A percentile compares a stretch with the other conserved stretches of the same genome.
phyloP scores from a whole-genome alignment of 352 stramenopile species.

The Phytophthora ramorum region DNA sequence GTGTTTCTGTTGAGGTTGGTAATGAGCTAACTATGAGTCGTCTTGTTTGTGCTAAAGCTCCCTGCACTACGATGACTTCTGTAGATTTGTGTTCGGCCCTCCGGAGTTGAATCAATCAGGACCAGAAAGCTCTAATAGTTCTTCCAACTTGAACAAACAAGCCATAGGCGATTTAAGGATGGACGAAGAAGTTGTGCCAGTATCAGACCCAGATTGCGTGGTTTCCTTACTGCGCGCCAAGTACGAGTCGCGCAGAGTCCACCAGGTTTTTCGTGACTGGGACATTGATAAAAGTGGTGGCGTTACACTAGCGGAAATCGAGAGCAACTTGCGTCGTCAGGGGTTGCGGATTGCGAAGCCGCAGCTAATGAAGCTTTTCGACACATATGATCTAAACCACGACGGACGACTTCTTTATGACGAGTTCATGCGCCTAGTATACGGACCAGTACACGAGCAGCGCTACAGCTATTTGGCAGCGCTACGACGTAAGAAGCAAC shows the following conservation, averaged over 20 bases:
- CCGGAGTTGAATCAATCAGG: constrained; percentile 5
- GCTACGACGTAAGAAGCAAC: constrained; percentile 14
- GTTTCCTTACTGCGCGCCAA: constrained; percentile 57
- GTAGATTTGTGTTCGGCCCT: constrained; percentile 37
- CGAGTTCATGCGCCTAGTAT: constrained; percentile 59
- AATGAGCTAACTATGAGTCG: constrained; percentile 1
- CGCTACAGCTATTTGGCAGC: constrained; percentile 26
- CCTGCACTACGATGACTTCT: constrained; percentile 61
- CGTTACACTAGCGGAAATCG: constrained; percentile 53
- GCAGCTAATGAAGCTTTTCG: constrained; percentile 54
- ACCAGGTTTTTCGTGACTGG: constrained; percentile 67
- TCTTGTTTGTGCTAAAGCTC: constrained; percentile 27
- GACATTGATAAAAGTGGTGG: constrained; percentile 62
- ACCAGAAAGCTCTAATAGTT: background rate
- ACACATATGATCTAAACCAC: constrained; percentile 44
- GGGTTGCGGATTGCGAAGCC: constrained; percentile 40
- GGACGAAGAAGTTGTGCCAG: constrained; percentile 21
- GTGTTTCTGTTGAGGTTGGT: background rate
- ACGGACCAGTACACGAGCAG: constrained; percentile 31
- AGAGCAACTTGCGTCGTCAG: constrained; percentile 51
- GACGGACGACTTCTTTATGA: constrained; percentile 52
- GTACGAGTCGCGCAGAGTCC: constrained; percentile 47
- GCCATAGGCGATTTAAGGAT: background rate
- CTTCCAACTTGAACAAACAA: constrained; percentile 5
- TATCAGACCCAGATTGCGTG: constrained; percentile 44